Base-by-base conservation (phyloP, 1,139 yeast genomes). In the Protomyces inundatus region DNA sequence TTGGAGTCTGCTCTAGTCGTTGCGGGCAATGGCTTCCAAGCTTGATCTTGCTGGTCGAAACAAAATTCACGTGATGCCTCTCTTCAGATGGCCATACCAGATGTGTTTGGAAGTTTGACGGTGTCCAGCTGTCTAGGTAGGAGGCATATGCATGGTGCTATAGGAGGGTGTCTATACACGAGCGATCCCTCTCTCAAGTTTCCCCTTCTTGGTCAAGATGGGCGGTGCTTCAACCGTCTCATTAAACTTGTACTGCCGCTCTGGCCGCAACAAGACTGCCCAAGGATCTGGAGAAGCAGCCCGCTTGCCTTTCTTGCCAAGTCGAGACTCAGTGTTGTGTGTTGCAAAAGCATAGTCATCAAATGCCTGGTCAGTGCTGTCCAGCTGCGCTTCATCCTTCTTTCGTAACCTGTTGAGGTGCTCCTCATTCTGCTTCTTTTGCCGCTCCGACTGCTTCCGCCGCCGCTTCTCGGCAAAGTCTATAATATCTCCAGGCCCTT, bases 341-440 rank as follows among this genome's bases (percentile, higher is more conserved):
- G 62, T 58, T 16, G 62, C 62, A 52, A 58, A 58, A 39, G 51
- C 62, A 14, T 58, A 58, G 36, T 58, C 62, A 39, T 58, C 62
- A 36, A 39, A 58, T 32, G 53, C 62, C 48, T 58, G 51, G 46
- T 58, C 62, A 9, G 62, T 58, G 12, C 52, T 52, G 45, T 52
- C 56, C 10, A 40, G 40, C 35, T 42, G 53, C 55, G 16, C 42
- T 16, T 58, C 62, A 52, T 58, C 56, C 30, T 52, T 58, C 56
- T 52, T 51, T 6, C 62, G 62, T 16, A 58, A 35, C 56, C 40
- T 58, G 48, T 58, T 58, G 56, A 58, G 56, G 40, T 58, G 62
- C 46, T 58, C 62, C 35, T 58, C 62, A 36, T 58, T 58, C 39
- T 58, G 62, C 36, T 58, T 52, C 45, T 52, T 51, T 34, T 58